Evolutionary conservation across 2,329 filamentous ascomycete species (phyloP).

Genomic region (Salinomyces thailandicus): DNA sequence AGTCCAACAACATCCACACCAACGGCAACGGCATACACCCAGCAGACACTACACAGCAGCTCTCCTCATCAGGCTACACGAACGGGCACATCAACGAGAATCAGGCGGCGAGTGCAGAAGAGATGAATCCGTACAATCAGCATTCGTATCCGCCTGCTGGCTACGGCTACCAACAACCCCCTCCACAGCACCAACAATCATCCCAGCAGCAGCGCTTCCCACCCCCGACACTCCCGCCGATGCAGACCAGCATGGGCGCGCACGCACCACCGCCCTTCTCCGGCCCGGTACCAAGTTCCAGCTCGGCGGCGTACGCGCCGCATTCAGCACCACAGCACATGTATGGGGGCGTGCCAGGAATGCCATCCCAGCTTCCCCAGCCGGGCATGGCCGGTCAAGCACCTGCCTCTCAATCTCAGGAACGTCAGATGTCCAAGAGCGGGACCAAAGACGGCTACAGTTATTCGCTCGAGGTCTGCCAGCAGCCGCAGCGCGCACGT

Average conservation of each 20-base stretch:
- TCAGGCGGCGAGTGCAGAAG: constrained; percentile 7
- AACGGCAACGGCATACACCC: constrained; percentile 5
- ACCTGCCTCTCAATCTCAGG: background rate
- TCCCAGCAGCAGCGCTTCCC: constrained; percentile 7
- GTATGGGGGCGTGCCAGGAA: background rate
- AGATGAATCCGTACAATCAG: constrained; percentile 14
- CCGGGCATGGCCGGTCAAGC: background rate
- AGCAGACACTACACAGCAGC: constrained; percentile 2
- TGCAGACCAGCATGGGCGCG: constrained; percentile 4
- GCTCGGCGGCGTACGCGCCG: background rate
- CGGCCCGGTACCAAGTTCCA: constrained; percentile 1
- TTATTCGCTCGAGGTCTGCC: constrained; percentile 50
- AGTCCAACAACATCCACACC: constrained; percentile 3
- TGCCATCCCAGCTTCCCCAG: constrained; percentile 1
- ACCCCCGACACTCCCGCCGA: constrained; percentile 3
- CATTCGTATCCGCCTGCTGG: constrained; percentile 3
- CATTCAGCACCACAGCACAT: background rate
- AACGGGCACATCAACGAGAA: constrained; percentile 11
- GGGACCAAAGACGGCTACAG: constrained; percentile 13
- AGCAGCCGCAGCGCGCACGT: constrained; percentile 83
- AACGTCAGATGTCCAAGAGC: constrained; percentile 3
- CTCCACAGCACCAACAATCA: background rate
- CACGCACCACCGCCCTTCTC: constrained; percentile 1
- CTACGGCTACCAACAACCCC: constrained; percentile 11
- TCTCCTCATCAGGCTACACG: constrained; percentile 8